Evolutionary conservation across 176 grass and related monocot genomes (phyloP).

Genomic region (Oryza glumipatula): DNA sequence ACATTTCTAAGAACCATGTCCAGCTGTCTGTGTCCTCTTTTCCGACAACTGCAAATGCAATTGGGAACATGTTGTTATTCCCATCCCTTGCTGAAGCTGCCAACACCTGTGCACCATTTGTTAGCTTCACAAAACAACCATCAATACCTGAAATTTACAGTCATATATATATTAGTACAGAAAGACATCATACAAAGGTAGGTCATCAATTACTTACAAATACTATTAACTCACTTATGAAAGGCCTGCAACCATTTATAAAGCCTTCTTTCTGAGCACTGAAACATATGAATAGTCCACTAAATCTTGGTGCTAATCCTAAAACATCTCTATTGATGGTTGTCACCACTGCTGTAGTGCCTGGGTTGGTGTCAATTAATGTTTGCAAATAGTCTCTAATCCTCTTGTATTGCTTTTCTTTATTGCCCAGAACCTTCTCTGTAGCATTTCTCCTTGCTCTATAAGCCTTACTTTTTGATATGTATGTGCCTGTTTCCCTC

Average conservation of each 20-base stretch:
- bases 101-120: no score
- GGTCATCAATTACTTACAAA: no score
- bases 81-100: no score
- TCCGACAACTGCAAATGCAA: not conserved
- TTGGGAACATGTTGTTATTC: no score
- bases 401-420: not conserved
- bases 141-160: not conserved
- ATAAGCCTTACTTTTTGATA: not conserved
- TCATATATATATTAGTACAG: no score
- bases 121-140: not conserved
- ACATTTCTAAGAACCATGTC: not conserved
- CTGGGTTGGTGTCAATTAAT: not conserved
- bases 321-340: not conserved
- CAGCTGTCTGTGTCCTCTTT: not conserved
- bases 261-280: not conserved
- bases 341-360: not conserved
- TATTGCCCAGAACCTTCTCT: not conserved
- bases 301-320: not conserved
- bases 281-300: not conserved
- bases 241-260: not conserved
- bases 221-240: not conserved
- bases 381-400: slow-evolving; percentile 7
- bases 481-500: not conserved
- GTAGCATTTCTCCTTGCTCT: not conserved
- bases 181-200: no score